Evolutionary conservation across 768 basidiomycete genomes (phyloP).

Genomic region (Tremella mesenterica): DNA sequence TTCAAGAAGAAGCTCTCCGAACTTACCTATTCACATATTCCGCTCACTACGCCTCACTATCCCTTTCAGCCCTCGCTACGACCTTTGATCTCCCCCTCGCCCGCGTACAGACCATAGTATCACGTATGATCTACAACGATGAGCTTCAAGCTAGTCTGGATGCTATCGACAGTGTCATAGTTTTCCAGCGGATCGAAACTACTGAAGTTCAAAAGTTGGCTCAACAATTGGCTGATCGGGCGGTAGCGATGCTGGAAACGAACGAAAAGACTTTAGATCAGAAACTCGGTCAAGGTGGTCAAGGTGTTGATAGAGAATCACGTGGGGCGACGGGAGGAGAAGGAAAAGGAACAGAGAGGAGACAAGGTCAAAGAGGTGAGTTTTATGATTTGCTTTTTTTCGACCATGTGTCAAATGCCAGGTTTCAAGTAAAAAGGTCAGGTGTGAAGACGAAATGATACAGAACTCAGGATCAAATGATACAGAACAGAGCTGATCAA

Average conservation of each 20-base stretch:
- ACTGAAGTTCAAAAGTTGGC: conserved; percentile 84
- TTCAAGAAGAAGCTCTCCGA: conserved; percentile 92
- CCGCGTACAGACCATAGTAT: conserved; percentile 80
- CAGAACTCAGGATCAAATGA: background rate
- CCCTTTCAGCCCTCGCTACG: conserved; percentile 71
- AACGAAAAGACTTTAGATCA: conserved; percentile 81
- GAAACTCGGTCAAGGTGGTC: conserved; percentile 61
- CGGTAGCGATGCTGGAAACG: conserved; percentile 74
- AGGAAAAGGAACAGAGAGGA: conserved; percentile 50
- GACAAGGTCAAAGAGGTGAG: conserved; percentile 42
- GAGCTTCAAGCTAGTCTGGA: conserved; percentile 84
- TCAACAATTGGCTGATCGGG: conserved; percentile 77
- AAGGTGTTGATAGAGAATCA: conserved; percentile 52
- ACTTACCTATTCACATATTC: conserved; percentile 99
- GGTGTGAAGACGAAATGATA: background rate
- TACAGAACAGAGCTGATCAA: background rate
- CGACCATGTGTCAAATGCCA: too few species aligned
- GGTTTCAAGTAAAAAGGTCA: too few species aligned
- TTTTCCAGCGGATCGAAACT: conserved; percentile 86
- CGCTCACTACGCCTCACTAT: conserved; percentile 82
- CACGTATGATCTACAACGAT: conserved; percentile 98
- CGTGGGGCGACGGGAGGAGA: conserved; percentile 11
- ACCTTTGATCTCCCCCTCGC: conserved; percentile 78
- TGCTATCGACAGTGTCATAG: conserved; percentile 76
- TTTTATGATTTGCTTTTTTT: conserved; percentile 11